phyloP scores from a whole-genome alignment of 352 stramenopile species.

The Globisporangium lucens region DNA sequence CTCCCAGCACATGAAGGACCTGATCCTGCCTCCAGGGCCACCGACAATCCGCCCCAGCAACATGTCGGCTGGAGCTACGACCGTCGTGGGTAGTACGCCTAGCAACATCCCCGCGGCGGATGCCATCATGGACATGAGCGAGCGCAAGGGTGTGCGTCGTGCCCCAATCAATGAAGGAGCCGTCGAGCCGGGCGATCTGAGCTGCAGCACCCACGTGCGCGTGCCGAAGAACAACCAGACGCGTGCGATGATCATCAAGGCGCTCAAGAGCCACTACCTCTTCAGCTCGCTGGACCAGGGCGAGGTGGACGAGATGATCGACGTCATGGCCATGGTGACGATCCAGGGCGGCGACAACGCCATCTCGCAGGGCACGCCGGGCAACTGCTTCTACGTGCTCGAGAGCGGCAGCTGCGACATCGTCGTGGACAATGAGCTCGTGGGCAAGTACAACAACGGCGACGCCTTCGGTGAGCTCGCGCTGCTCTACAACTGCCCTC shows the following conservation, averaged over 20 bases:
- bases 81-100: slow-evolving; percentile 22
- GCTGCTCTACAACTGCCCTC: slow-evolving; percentile 95
- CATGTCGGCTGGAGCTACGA: slow-evolving; percentile 24
- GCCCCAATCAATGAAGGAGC: slow-evolving; percentile 77
- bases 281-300: slow-evolving; percentile 72
- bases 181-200: slow-evolving; percentile 63
- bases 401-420: slow-evolving; percentile 88
- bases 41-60: slow-evolving; percentile 49
- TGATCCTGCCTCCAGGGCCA: slow-evolving; percentile 50
- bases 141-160: slow-evolving; percentile 64
- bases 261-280: slow-evolving; percentile 81
- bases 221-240: slow-evolving; percentile 77
- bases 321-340: slow-evolving; percentile 78
- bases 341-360: slow-evolving; percentile 60
- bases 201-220: slow-evolving; percentile 38
- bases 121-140: slow-evolving; percentile 41
- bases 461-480: slow-evolving; percentile 96
- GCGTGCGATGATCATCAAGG: slow-evolving; percentile 71
- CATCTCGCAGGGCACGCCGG: slow-evolving; percentile 79
- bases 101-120: slow-evolving; percentile 20
- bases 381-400: slow-evolving; percentile 94
- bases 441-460: slow-evolving; percentile 74
- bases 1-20: slow-evolving; percentile 70
- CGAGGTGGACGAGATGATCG: slow-evolving; percentile 82
- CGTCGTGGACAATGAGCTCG: slow-evolving; percentile 72